Evolutionary conservation across 1,139 yeast genomes (phyloP).

Genomic region (Meyerozyma smithsonii): DNA sequence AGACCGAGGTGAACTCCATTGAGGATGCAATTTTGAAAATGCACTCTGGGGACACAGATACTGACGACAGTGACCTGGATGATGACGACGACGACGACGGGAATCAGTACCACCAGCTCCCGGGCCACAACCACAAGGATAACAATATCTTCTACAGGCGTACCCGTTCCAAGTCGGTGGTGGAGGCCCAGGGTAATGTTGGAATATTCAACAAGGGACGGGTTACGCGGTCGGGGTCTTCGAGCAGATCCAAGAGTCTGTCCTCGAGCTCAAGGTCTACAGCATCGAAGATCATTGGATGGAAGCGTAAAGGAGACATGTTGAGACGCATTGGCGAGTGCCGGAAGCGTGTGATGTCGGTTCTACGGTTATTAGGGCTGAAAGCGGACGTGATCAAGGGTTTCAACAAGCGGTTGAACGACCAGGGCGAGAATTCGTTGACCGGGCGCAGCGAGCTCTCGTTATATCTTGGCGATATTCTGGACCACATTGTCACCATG

Average conservation of each 20-base stretch:
- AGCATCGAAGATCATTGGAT: constrained; percentile 58
- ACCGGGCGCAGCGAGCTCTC: constrained; percentile 47
- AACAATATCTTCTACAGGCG: constrained; percentile 32
- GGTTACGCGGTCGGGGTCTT: background rate
- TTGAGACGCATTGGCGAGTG: constrained; percentile 91
- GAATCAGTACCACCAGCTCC: constrained; percentile 15
- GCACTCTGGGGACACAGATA: constrained; percentile 64
- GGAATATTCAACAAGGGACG: background rate
- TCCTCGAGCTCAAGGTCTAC: constrained; percentile 24
- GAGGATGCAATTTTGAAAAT: constrained; percentile 85
- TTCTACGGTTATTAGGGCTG: constrained; percentile 75
- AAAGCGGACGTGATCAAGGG: constrained; percentile 97
- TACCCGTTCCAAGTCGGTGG: constrained; percentile 37
- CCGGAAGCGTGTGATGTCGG: constrained; percentile 89
- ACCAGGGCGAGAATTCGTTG: constrained; percentile 46
- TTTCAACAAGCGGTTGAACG: constrained; percentile 85
- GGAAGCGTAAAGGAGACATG: constrained; percentile 95
- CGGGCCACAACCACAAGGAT: constrained; percentile 4
- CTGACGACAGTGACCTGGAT: constrained; percentile 39
- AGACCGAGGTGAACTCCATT: constrained; percentile 84
- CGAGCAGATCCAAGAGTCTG: constrained; percentile 6
- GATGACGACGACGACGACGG: constrained; percentile 34
- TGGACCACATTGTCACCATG: constrained; percentile 94
- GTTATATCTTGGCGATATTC: constrained; percentile 80
- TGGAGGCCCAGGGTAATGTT: constrained; percentile 21